Evolutionary conservation across 352 stramenopile genomes (phyloP), one percentile per base, ranked within the genome.

Genomic region (Hyphochytrium catenoides): DNA sequence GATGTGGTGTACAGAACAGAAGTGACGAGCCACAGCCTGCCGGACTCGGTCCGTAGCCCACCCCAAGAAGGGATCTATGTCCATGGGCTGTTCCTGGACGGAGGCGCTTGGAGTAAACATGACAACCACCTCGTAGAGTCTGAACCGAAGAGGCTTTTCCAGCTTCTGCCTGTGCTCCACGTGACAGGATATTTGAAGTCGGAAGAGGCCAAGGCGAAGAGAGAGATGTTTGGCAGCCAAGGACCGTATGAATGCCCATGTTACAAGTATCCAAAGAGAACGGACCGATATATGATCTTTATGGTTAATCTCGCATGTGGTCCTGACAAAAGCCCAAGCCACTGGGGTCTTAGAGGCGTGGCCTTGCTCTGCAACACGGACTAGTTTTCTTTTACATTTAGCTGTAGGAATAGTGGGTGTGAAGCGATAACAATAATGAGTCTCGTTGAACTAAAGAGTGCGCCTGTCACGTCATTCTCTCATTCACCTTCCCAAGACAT

Each of bases 1-100:
- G 87, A 96, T 47, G 84, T 97, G 2, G 74, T 96, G 2, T 96
- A 95, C 51, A 81, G 95, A 50, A 95, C 77, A 0, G 85, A 95
- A 51, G 84, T 96, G 14, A 95, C 82, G 17, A 63, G 72, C 16
- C 92, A 92, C 51, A 83, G 94, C 41, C 60, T 79, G 14, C 54
- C 71, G 0, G 79, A 95, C 43, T 82, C 95, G 48, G 68, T 78
- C 31, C 60, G 67, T 8, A 48, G 62, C 16, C 59, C 78, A 12
- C 86, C 88, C 0, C 51, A 52, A 3, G 87, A 97, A 51, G 90
- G 89, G 23, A 83, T 97, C 22, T 95, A 95, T 56, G 83, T 98
- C 39, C 88, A 97, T 48, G 89, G 89, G 0, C 64, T 98, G 17
- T 95, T 90, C 43, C 73, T 98, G 46, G 90, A 98, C 33, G 90